Evolutionary conservation across 2,329 filamentous ascomycete genomes (phyloP), one percentile per base, ranked within the genome.

Genomic region (Volutella citrinella): DNA sequence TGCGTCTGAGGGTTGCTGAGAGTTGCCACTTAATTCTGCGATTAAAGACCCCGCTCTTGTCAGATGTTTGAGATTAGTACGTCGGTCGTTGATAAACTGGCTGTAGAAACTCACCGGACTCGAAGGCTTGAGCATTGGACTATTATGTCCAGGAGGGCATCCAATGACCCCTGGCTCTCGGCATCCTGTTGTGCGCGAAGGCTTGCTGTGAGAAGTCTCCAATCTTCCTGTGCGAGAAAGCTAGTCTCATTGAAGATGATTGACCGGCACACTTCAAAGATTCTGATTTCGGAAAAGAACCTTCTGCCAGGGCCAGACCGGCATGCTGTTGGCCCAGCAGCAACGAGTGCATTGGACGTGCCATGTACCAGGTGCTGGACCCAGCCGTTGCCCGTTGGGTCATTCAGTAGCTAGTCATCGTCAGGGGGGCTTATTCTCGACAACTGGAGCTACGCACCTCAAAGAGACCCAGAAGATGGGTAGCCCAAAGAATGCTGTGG

Each of bases 331-430:
- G 60, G 55, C 0, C 60, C 60, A 4, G 37, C 47, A 1, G 57
- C 56, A 4, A 58, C 34, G 2, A 63, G 40, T 0, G 60, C 58
- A 1, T 40, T 57, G 0, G 55, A 51, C 0, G 60, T 63, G 7
- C 60, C 60, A 16, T 60, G 54, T 0, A 62, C 52, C 16, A 63
- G 46, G 10, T 63, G 60, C 6, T 59, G 56, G 5, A 60, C 20
- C 60, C 60, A 63, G 0, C 54, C 57, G 13, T 53, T 38, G 0
- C 56, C 60, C 0, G 57, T 54, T 0, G 48, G 36, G 17, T 61
- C 59, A 1, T 46, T 54, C 48, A 62, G 55, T 3, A 63, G 49
- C 60, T 62, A 9, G 1, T 14, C 2, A 8, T 7, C 26, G 10
- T 1, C 5, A 7, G 11, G 23, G n/a, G 21, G 4, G 8, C 3